Evolutionary conservation across 345 rosid genomes (phyloP).

Genomic region (Eucalyptus polyanthemos): DNA sequence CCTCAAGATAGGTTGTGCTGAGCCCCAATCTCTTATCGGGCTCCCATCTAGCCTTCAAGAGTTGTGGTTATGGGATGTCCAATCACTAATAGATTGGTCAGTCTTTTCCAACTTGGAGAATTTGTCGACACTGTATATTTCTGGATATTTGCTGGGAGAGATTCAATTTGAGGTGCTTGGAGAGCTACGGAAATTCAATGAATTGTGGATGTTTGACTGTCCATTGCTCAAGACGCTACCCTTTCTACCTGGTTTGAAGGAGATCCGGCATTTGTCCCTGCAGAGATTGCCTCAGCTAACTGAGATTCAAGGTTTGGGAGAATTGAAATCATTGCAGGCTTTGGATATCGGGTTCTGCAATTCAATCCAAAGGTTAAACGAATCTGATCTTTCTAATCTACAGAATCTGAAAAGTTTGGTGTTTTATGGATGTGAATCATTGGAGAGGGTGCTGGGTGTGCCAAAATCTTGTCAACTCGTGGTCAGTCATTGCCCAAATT

Average conservation of each 20-base stretch:
- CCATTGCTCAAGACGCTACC: neutral
- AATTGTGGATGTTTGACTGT: rapidly evolving
- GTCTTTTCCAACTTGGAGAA: neutral
- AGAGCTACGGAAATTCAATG: neutral
- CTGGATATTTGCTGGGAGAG: rapidly evolving
- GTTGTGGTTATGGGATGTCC: too few relatives aligned
- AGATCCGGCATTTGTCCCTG: rapidly evolving
- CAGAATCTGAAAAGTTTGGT: neutral
- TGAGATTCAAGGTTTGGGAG: neutral
- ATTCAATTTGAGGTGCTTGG: neutral
- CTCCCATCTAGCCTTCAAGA: too few relatives aligned
- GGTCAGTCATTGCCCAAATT: too few relatives aligned
- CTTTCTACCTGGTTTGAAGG: rapidly evolving
- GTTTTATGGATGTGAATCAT: too few relatives aligned
- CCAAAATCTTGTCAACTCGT: too few relatives aligned
- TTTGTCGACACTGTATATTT: rapidly evolving
- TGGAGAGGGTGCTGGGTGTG: too few relatives aligned
- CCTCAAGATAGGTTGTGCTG: too few relatives aligned
- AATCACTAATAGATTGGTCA: neutral
- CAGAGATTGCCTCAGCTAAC: rapidly evolving
- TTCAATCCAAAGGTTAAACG: neutral
- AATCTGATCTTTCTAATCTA: neutral
- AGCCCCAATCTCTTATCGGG: too few relatives aligned
- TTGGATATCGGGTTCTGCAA: rapidly evolving
- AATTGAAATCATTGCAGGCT: neutral